Conservation (phyloP, 805 yeast genomes). For the Torulaspora delbrueckii region DNA sequence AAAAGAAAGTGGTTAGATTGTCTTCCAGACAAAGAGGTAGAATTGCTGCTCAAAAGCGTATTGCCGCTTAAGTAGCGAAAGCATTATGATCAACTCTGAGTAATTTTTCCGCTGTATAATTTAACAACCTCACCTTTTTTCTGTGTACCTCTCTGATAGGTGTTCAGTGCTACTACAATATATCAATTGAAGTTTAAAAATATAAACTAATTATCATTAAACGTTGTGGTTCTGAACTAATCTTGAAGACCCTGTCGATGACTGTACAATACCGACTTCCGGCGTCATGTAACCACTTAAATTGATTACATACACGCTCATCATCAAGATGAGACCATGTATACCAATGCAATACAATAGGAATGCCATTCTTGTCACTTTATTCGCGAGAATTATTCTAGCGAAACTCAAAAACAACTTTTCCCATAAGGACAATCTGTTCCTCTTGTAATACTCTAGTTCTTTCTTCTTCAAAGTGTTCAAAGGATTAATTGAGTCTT, state of each 20-base stretch:
- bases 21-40: slow-evolving; percentile 91
- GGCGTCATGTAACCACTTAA: slow-evolving; percentile 43
- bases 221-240: neutral
- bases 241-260: slow-evolving; percentile 7
- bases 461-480: slow-evolving; percentile 77
- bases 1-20: slow-evolving; percentile 63
- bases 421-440: slow-evolving; percentile 72
- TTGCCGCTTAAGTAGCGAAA: slow-evolving; percentile 50
- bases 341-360: slow-evolving; percentile 67
- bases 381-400: slow-evolving; percentile 67
- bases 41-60: slow-evolving; percentile 82
- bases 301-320: slow-evolving; percentile 52
- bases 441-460: slow-evolving; percentile 60
- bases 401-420: slow-evolving; percentile 70
- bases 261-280: slow-evolving; percentile 35
- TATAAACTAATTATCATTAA: slow-evolving; percentile 2
- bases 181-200: neutral
- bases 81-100: slow-evolving; percentile 10
- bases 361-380: slow-evolving; percentile 66
- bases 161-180: neutral
- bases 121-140: slow-evolving; percentile 10
- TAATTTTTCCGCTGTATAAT: slow-evolving; percentile 14
- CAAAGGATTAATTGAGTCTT: slow-evolving; percentile 74
- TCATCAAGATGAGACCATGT: slow-evolving; percentile 66
- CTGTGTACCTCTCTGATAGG: slow-evolving; percentile 2